Evolutionary conservation across 2,329 filamentous ascomycete species (phyloP), one percentile per base, ranked within the genome.

Genomic region (Neofusicoccum sp.): DNA sequence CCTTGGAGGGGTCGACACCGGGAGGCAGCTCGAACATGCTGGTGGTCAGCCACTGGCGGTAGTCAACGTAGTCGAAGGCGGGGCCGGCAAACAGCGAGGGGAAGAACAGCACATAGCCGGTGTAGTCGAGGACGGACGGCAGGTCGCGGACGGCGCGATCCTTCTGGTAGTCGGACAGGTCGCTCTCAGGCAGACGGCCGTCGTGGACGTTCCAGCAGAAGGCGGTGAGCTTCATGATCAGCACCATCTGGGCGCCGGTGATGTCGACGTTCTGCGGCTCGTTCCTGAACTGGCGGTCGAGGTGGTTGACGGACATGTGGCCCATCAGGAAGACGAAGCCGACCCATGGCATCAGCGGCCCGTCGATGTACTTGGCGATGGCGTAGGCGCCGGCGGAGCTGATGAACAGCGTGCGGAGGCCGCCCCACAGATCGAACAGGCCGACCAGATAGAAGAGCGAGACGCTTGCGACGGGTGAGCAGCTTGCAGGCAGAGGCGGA

Each of bases 161-260:
- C 70, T 89, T 93, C 73, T 99, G 95, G 47, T 89, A 86, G 53
- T 95, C 90, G 0, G 90, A 90, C n/a, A 99, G 84, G 61, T 93
- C 86, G 44, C 88, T 83, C 16, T 89, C 86, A 3, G 91, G 87
- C 20, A 96, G 82, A 62, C 88, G 86, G 20, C 95, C 96, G 73
- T 99, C 95, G 69, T 95, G 92, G 7, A 98, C 88, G 72, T 98
- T 98, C 95, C 95, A 99, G 78, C 91, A 96, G 72, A 99, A 99
- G 4, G 93, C 90, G 24, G 88, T 91, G 36, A 99, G 85, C 72
- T 99, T 99, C 91, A 99, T 99, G 64, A 98, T 88, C 67, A 98
- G 78, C 34, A 99, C 95, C 95, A 99, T 99, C 75, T 99, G 95
- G 1, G 93, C 92, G 41, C 89, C 93, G 0, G 93, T 97, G 67